Base-by-base conservation (phyloP, 1,139 yeast species). In the Saccharomyces hybrid region DNA sequence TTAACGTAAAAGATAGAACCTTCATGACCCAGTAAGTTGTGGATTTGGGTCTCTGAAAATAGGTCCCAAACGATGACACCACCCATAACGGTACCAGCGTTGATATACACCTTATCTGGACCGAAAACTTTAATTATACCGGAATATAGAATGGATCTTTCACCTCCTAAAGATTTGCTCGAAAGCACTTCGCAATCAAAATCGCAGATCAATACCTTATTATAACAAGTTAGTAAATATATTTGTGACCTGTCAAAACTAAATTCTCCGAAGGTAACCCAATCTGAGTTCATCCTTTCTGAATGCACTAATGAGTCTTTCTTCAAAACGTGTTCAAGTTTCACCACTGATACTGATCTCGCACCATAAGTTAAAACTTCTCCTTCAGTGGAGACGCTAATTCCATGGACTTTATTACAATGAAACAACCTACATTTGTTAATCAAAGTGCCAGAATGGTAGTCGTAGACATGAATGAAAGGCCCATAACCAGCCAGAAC, bases 71-170 rank as follows among this genome's bases (percentile, higher is more conserved):
- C 73, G 4, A 88, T 75, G 1, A 88, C 84, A 2, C 97, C 97
- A 52, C 85, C 84, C 84, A 91, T 83, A 1, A 93, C 97, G 0
- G 99, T 93, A 26, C 98, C 98, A 0, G 97, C 91, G 27, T 89
- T 89, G 13, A 89, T 75, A 9, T 78, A 67, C 0, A 84, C 79
- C 48, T 72, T 71, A 8, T 71, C 74, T n/a, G 68, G 67, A 1
- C 70, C 62, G 6, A 76, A 58, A 0, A 82, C 78, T 54, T 78
- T 76, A 44, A 93, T 79, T 1, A 89, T 77, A 0, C 98, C 98
- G 16, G 96, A 87, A 67, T 93, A 93, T 47, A 93, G 75, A 47
- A 93, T 85, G 3, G 97, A 87, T 62, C 86, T 84, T 69, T 89
- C 96, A 19, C 79, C 78, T 62, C 86, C 82, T 4, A 73, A 58